phyloP scores from a whole-genome alignment of 1,284 basidiomycete genomes.

The Malassezia sp. region DNA sequence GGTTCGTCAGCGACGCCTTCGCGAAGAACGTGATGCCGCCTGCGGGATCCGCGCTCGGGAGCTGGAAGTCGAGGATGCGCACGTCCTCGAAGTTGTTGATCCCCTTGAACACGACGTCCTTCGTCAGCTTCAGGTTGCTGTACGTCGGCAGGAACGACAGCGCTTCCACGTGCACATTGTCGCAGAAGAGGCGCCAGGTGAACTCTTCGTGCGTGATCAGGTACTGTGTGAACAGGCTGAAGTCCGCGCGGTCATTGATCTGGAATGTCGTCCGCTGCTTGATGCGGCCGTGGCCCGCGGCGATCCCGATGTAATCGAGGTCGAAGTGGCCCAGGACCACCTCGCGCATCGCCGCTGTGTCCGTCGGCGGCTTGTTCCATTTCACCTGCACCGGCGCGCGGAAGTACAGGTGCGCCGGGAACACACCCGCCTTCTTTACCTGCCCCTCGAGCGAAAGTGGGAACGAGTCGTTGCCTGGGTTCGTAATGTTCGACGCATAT shows the following conservation, averaged over 20 bases:
- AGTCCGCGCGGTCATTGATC: conserved; percentile 40
- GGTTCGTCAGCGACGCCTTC: conserved; percentile 56
- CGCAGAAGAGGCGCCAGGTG: conserved; percentile 59
- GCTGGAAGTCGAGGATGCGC: conserved; percentile 56
- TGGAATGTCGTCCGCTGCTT: conserved; percentile 46
- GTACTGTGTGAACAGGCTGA: conserved; percentile 43
- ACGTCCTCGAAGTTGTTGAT: conserved; percentile 60
- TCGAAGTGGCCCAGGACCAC: conserved; percentile 37
- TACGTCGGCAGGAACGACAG: conserved; percentile 48
- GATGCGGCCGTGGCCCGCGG: conserved; percentile 46
- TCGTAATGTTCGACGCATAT: conserved; percentile 44
- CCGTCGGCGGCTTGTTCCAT: conserved; percentile 41
- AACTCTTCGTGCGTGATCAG: conserved; percentile 61
- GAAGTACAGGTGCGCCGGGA: conserved; percentile 47
- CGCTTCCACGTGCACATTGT: conserved; percentile 58
- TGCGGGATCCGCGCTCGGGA: conserved; percentile 60
- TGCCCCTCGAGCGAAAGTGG: conserved; percentile 44
- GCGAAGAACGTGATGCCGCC: conserved; percentile 62
- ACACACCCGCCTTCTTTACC: conserved; percentile 46
- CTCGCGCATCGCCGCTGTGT: conserved; percentile 29
- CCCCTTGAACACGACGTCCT: conserved; percentile 50
- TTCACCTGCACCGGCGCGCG: conserved; percentile 42
- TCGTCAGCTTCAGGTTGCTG: conserved; percentile 29
- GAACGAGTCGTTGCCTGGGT: conserved; percentile 39
- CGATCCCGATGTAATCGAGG: conserved; percentile 39